Conservation (phyloP, 2,329 filamentous ascomycete genomes). For the Apiospora rasikravindrae region DNA sequence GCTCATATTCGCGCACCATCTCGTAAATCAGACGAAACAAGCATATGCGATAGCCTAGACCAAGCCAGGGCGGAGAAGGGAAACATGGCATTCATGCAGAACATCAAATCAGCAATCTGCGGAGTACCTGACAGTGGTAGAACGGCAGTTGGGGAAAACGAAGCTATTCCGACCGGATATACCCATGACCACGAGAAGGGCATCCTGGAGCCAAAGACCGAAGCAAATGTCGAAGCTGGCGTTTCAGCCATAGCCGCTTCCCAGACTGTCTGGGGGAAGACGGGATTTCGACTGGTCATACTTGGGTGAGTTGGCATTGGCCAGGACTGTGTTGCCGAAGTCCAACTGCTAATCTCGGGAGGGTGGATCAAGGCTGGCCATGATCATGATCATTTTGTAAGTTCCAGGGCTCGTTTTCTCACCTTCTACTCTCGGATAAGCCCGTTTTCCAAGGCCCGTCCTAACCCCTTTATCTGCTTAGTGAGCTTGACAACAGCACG, state of each 20-base stretch:
- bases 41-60: not conserved
- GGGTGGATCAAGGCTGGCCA: slow-evolving; percentile 19
- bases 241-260: slow-evolving; percentile 27
- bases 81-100: not conserved
- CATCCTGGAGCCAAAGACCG: not conserved
- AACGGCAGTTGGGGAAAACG: not conserved
- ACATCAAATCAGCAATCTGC: not conserved
- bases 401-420: not conserved
- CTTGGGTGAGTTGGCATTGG: slow-evolving; percentile 18
- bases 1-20: not conserved
- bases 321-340: not conserved
- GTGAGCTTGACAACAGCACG: slow-evolving; percentile 32
- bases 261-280: slow-evolving; percentile 30
- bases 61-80: not conserved
- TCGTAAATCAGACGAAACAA: not conserved
- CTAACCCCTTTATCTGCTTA: not conserved
- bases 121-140: not conserved
- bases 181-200: not conserved
- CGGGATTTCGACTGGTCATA: slow-evolving; percentile 29
- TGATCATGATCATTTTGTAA: slow-evolving; percentile 33
- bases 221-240: slow-evolving; percentile 24
- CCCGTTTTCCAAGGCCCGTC: not conserved
- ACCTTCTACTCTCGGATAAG: slow-evolving; percentile 14
- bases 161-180: not conserved
- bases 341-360: not conserved